phyloP scores from a whole-genome alignment of 768 basidiomycete species.

The Panaeolus papilionaceus region DNA sequence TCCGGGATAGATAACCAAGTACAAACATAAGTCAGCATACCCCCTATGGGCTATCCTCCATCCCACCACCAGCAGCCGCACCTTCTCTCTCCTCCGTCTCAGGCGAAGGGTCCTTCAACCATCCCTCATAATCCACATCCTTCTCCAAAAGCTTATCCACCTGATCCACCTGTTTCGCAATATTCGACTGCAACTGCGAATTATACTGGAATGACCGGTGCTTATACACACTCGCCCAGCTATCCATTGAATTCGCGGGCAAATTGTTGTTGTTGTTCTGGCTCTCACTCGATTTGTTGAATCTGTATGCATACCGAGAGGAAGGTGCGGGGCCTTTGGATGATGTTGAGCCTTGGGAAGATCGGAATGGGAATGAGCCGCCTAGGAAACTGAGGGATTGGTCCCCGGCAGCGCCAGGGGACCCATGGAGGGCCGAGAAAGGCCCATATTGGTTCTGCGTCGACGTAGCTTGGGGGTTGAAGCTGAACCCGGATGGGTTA shows the following conservation, averaged over 20 bases:
- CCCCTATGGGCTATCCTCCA: background rate
- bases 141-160: conserved; percentile 61
- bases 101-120: conserved; percentile 35
- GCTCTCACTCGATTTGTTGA: background rate
- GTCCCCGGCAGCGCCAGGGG: background rate
- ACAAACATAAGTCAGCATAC: background rate
- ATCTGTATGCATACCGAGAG: background rate
- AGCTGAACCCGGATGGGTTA: conserved; percentile 25
- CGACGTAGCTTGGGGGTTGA: conserved; percentile 40
- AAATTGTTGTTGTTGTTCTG: background rate
- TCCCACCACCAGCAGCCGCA: background rate
- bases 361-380: background rate
- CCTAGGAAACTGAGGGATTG: conserved; percentile 2
- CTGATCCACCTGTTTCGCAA: conserved; percentile 58
- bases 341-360: background rate
- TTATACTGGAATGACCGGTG: conserved; percentile 49
- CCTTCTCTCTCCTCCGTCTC: background rate
- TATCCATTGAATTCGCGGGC: conserved; percentile 33
- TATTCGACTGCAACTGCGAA: conserved; percentile 56
- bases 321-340: background rate
- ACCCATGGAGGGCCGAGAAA: conserved; percentile 9
- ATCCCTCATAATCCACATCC: conserved; percentile 63
- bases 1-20: background rate
- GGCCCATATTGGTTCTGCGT: conserved; percentile 33
- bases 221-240: conserved; percentile 33